phyloP scores from a whole-genome alignment of 345 rosid genomes.

The Brassica cretica region DNA sequence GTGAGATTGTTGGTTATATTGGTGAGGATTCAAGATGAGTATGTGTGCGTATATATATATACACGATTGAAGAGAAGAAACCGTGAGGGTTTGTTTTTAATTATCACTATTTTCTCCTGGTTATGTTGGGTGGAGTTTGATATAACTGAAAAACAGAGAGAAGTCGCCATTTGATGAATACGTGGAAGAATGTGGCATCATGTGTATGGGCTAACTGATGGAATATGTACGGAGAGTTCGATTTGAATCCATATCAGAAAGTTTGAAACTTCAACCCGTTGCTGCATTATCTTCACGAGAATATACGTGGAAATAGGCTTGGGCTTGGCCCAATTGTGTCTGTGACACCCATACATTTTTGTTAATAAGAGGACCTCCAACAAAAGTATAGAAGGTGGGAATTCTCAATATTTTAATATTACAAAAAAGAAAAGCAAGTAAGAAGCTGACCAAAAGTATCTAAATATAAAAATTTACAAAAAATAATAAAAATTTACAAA shows the following conservation, averaged over 20 bases:
- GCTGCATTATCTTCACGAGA: not conserved
- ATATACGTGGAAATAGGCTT: not conserved
- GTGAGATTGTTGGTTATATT: not conserved
- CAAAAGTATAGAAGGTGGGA: too few relatives aligned
- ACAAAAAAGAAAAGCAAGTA: too few relatives aligned
- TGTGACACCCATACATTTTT: not conserved
- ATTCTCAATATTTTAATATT: too few relatives aligned
- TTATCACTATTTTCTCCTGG: conserved; percentile 16
- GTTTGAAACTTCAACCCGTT: not conserved
- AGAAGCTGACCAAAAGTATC: too few relatives aligned
- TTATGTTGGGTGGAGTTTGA: conserved; percentile 36
- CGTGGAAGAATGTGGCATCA: conserved; percentile 21
- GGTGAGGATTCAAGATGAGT: not conserved
- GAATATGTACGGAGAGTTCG: too few relatives aligned
- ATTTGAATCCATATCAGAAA: not conserved
- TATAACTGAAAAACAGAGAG: conserved; percentile 36
- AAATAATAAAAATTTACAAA: too few relatives aligned
- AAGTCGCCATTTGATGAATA: conserved; percentile 33
- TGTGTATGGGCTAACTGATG: not conserved
- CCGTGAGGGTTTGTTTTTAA: conserved; percentile 9
- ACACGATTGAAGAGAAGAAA: conserved; percentile 7
- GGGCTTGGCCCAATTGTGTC: not conserved
- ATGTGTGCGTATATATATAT: not conserved
- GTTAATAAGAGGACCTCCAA: not conserved
- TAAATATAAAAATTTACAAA: too few relatives aligned